Evolutionary conservation across 1,284 basidiomycete genomes (phyloP), one percentile per base, ranked within the genome.

Genomic region (Coriolopsis trogii): DNA sequence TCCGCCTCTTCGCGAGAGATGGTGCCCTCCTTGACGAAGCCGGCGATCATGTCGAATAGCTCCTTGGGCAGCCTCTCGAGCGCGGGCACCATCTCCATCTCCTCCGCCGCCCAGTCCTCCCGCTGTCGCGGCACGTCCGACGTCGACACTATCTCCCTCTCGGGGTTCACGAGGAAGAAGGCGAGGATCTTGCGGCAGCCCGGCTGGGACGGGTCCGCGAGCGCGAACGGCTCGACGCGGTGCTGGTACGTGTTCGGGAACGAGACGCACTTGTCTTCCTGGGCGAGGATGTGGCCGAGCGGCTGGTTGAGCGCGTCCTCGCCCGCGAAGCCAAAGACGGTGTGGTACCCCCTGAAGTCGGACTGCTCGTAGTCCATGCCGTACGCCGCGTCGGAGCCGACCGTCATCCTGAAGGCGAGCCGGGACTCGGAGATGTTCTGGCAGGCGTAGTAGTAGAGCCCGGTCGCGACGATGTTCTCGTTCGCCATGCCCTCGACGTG

Each of bases 141-240:
- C n/a, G n/a, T n/a, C n/a, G n/a, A n/a, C n/a, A n/a, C n/a, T n/a
- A n/a, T n/a, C n/a, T n/a, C 58, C 23, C 60, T 59, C 18, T 62
- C 38, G 2, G 25, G 46, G 50, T 69, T 67, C 26, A n/a, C 49
- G n/a, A n/a, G n/a, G n/a, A n/a, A n/a, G n/a, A n/a, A n/a, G n/a
- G n/a, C n/a, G n/a, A n/a, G n/a, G n/a, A n/a, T n/a, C n/a, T n/a
- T n/a, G n/a, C n/a, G n/a, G n/a, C n/a, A n/a, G n/a, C n/a, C n/a
- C n/a, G n/a, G n/a, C n/a, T n/a, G n/a, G n/a, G n/a, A n/a, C n/a
- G n/a, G n/a, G n/a, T n/a, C n/a, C n/a, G n/a, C n/a, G n/a, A 69
- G 62, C 41, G 58, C 53, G 52, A 69, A 67, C 20, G 63, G 55
- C n/a, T 59, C 51, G 25, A 69, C 63, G 26, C 45, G 58, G 31